phyloP scores from a whole-genome alignment of 176 grass and related monocot species.

The Urochloa ruziziensis region DNA sequence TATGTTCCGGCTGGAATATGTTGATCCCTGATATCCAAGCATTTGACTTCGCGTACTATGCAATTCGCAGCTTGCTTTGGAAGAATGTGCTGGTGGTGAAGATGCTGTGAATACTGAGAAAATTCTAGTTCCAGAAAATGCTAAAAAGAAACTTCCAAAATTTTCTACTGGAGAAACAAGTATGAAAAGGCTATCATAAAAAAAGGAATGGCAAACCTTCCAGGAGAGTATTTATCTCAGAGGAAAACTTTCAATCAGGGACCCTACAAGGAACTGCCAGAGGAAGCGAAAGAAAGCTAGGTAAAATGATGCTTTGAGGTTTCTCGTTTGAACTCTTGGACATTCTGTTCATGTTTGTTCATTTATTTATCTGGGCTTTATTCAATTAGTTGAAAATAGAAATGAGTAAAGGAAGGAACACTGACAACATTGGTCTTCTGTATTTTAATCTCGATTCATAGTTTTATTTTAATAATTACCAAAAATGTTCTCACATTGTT shows the following conservation, averaged over 20 bases:
- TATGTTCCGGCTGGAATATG: not conserved
- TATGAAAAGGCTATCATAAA: slow-evolving; percentile 45
- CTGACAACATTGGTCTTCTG: not conserved
- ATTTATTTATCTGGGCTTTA: not conserved
- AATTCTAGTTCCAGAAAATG: slow-evolving; percentile 28
- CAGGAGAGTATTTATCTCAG: slow-evolving; percentile 16
- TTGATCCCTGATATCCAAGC: not conserved
- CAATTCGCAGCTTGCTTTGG: slow-evolving; percentile 32
- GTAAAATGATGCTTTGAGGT: not conserved
- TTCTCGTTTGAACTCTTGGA: not conserved
- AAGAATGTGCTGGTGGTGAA: slow-evolving; percentile 15
- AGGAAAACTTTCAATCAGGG: not conserved
- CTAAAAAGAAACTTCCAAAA: slow-evolving; percentile 30
- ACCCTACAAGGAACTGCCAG: not conserved
- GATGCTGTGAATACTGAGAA: slow-evolving; percentile 28
- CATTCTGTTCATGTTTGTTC: not conserved
- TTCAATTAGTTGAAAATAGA: not conserved
- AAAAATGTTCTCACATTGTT: not conserved
- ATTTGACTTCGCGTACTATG: slow-evolving; percentile 14
- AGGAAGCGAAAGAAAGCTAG: not conserved
- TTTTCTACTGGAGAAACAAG: slow-evolving; percentile 35
- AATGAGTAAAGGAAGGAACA: slow-evolving; percentile 33
- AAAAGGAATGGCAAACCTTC: slow-evolving; percentile 63
- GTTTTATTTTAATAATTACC: not conserved
- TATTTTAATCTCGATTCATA: not conserved